These are phyloP conservation scores for Hibiscus mutabilis DNA, from an alignment of 345 rosid genomes.

Conservation along the genomic window DNA sequence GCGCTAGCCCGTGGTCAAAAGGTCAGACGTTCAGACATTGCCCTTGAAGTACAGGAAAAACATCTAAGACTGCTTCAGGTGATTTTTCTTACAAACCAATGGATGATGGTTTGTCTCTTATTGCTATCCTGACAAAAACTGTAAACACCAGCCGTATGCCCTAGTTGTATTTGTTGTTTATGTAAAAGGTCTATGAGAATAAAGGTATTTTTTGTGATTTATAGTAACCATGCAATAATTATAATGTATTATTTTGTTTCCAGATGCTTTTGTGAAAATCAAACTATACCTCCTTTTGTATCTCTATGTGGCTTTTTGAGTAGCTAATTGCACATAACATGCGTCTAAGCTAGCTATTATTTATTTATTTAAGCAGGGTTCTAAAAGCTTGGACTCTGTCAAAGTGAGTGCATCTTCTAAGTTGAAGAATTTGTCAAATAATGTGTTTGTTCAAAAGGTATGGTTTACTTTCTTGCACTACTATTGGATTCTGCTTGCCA, in stretches of 20 bases:
- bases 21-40: slow-evolving; percentile 38
- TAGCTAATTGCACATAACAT: not conserved
- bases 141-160: not conserved
- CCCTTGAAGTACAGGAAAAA: slow-evolving; percentile 29
- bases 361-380: slow-evolving; percentile 31
- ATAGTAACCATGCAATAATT: not conserved
- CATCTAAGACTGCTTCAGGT: slow-evolving; percentile 21
- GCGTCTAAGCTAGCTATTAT: not conserved
- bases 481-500: too few relatives aligned
- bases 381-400: slow-evolving; percentile 22
- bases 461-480: not conserved
- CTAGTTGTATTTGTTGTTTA: not conserved
- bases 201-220: not conserved
- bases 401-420: slow-evolving; percentile 20
- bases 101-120: not conserved
- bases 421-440: slow-evolving; percentile 34
- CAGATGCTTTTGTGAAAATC: not conserved
- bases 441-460: slow-evolving; percentile 55
- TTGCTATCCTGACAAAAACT: not conserved
- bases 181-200: not conserved
- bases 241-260: not conserved
- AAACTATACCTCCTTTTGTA: not conserved
- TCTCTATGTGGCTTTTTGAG: not conserved
- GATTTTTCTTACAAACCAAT: not conserved
- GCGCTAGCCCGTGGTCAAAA: slow-evolving; percentile 50